These are phyloP conservation scores for Kewa caespitosa DNA, from an alignment of 179 eudicot genomes.

Conservation along the genomic window DNA sequence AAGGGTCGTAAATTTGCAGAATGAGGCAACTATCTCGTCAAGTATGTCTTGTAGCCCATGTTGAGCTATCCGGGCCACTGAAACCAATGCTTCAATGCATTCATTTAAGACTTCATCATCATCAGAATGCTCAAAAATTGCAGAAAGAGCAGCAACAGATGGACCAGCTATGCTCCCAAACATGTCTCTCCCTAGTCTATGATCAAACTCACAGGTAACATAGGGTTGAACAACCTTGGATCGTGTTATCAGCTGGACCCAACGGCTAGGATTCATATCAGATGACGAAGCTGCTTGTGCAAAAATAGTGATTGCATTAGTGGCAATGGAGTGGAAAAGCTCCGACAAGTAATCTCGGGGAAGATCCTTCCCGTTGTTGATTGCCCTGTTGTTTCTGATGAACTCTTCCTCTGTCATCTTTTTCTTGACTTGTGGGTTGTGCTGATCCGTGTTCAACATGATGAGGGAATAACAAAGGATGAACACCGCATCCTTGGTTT, in stretches of 20 bases:
- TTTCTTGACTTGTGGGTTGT: constrained; percentile 94
- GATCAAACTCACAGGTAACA: constrained; percentile 52
- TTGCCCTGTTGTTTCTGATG: constrained; percentile 80
- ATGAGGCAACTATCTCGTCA: constrained; percentile 81
- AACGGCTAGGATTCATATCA: constrained; percentile 84
- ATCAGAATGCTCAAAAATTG: constrained; percentile 83
- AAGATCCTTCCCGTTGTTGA: constrained; percentile 88
- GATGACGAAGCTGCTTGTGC: constrained; percentile 36
- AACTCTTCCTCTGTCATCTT: constrained; percentile 99
- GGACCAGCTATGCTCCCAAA: constrained; percentile 94
- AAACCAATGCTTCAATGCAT: constrained; percentile 74
- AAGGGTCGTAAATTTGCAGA: constrained; percentile 83
- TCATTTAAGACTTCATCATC: constrained; percentile 85
- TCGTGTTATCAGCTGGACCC: constrained; percentile 74
- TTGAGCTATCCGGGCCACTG: constrained; percentile 72
- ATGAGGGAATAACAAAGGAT: constrained; percentile 83
- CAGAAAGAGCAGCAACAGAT: constrained; percentile 68
- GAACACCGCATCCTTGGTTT: constrained; percentile 66
- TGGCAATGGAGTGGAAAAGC: constrained; percentile 84
- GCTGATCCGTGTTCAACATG: constrained; percentile 96
- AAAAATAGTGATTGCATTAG: constrained; percentile 52
- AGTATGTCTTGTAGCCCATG: constrained; percentile 78
- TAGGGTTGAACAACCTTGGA: constrained; percentile 52
- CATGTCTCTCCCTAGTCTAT: constrained; percentile 82
- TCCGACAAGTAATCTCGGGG: constrained; percentile 79